Conservation (phyloP, 305 asterid genomes). For the Solanum hybrid region DNA sequence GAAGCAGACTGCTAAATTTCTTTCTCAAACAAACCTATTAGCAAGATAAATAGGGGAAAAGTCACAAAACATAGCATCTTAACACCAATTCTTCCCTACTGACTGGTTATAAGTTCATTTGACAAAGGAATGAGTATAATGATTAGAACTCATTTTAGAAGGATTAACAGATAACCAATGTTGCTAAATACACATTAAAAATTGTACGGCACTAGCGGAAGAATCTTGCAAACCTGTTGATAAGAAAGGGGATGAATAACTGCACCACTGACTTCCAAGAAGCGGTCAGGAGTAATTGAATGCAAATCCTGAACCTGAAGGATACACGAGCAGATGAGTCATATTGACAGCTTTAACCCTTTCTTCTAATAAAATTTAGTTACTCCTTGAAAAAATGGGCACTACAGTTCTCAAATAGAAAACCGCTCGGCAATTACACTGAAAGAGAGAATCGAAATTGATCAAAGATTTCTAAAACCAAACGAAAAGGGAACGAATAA, state of each 20-base stretch:
- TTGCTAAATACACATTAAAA: neutral
- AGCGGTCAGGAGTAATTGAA: slow-evolving; percentile 75
- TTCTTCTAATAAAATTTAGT: neutral
- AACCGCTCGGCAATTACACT: neutral
- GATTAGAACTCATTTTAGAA: neutral
- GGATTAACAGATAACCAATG: neutral
- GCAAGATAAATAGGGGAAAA: neutral
- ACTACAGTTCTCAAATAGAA: neutral
- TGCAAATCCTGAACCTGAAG: slow-evolving; percentile 98
- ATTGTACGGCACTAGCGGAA: neutral
- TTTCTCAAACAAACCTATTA: neutral
- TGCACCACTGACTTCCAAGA: slow-evolving; percentile 98
- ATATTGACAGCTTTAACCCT: neutral
- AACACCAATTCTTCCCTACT: neutral
- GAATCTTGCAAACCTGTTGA: slow-evolving; percentile 69
- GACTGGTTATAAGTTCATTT: neutral
- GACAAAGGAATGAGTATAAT: neutral
- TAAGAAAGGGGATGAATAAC: slow-evolving; percentile 97
- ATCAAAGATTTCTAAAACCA: neutral
- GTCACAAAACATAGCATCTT: neutral
- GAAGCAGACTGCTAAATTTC: neutral
- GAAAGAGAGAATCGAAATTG: neutral
- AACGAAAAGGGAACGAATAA: neutral
- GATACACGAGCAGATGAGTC: slow-evolving; percentile 4
- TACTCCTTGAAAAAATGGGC: neutral